Percentiles rank a stretch among this genome's conserved stretches.
These are phyloP conservation scores for Apiospora kogelbergensis DNA, from an alignment of 2,329 filamentous ascomycete species.

Conservation along the genomic window DNA sequence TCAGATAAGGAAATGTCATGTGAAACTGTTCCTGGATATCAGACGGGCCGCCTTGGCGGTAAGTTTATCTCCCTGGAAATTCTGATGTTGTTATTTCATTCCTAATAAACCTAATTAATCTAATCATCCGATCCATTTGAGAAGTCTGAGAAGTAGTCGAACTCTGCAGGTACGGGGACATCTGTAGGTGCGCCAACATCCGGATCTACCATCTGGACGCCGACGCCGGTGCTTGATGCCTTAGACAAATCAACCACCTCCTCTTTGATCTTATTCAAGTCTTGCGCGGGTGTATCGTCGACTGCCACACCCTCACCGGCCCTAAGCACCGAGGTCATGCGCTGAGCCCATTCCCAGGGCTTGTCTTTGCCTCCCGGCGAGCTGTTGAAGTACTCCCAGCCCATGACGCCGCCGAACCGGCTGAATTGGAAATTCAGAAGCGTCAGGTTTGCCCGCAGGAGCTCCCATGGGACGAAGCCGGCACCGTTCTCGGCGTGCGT, in stretches of 20 bases:
- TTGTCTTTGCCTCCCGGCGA: constrained; percentile 56
- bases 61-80: too few species aligned
- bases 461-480: constrained; percentile 61
- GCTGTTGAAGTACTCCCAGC: constrained; percentile 84
- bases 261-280: not conserved
- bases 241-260: not conserved
- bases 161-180: constrained; percentile 5
- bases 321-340: constrained; percentile 50
- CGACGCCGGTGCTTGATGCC: not conserved
- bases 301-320: not conserved
- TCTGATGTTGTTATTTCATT: not conserved
- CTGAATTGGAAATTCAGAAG: constrained; percentile 58
- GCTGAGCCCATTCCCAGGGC: constrained; percentile 73
- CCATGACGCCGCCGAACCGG: constrained; percentile 77
- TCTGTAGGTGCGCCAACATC: not conserved
- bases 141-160: constrained; percentile 14
- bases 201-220: constrained; percentile 9
- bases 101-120: not conserved
- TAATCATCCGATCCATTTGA: not conserved
- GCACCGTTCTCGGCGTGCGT: constrained; percentile 71
- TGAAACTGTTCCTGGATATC: too few species aligned
- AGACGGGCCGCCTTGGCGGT: not conserved
- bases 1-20: too few species aligned
- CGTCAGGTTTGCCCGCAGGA: constrained; percentile 56
- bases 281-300: not conserved